Evolutionary conservation across 1,284 basidiomycete genomes (phyloP).

Genomic region (Gomphus bonarii): DNA sequence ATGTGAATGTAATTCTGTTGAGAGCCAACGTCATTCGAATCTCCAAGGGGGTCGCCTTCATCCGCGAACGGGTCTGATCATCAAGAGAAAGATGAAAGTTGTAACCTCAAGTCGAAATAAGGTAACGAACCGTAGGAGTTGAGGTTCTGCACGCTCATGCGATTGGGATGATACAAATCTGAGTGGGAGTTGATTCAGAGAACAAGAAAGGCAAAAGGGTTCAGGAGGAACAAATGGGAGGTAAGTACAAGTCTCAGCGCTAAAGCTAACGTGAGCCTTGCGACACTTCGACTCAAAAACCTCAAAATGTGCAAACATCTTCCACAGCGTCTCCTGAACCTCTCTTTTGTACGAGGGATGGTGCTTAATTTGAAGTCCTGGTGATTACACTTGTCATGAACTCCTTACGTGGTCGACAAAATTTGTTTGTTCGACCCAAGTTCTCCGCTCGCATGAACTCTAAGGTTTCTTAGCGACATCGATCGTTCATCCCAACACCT

Average conservation of each 20-base stretch:
- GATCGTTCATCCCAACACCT: no score
- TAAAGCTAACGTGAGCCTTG: neutral
- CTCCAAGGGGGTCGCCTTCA: constrained; percentile 72
- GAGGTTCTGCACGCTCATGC: constrained; percentile 89
- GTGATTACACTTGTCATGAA: no score
- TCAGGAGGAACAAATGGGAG: neutral
- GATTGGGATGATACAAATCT: constrained; percentile 37
- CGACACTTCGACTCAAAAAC: no score
- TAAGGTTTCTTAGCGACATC: no score
- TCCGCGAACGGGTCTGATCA: constrained; percentile 86
- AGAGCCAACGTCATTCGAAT: constrained; percentile 69
- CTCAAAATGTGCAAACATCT: no score
- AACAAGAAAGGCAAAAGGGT: constrained; percentile 6
- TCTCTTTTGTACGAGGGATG: no score
- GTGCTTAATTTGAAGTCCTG: no score
- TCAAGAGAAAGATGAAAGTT: constrained; percentile 3
- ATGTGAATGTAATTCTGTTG: constrained; percentile 88
- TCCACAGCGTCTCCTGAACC: no score
- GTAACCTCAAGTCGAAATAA: constrained; percentile 14
- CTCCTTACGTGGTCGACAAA: no score
- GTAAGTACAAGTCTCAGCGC: neutral
- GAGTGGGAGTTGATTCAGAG: constrained; percentile 31
- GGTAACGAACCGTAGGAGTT: constrained; percentile 57
- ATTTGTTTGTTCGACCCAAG: no score
- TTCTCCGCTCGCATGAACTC: no score